phyloP scores from a whole-genome alignment of 1,284 basidiomycete species.

The Pseudozyma hubeiensis region DNA sequence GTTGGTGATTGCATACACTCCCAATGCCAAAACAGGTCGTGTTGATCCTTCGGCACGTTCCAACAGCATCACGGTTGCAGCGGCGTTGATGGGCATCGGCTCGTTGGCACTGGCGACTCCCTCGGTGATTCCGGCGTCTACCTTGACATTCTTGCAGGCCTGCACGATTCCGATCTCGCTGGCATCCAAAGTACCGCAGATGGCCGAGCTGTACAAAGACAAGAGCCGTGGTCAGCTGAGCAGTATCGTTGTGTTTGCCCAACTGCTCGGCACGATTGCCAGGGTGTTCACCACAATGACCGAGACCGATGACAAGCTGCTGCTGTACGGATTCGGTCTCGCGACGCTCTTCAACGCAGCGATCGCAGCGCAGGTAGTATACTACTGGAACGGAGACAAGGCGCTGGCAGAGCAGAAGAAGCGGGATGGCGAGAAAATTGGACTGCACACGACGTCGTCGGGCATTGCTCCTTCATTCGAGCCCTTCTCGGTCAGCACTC shows the following conservation, averaged over 20 bases:
- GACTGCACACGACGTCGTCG: conserved; percentile 7
- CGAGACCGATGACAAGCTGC: conserved; percentile 66
- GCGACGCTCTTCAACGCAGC: conserved; percentile 66
- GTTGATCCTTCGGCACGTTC: conserved; percentile 49
- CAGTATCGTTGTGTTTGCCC: conserved; percentile 66
- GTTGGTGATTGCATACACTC: conserved; percentile 61
- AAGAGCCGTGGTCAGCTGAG: conserved; percentile 65
- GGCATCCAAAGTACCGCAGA: conserved; percentile 66
- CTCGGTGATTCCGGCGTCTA: conserved; percentile 43
- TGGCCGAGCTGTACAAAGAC: conserved; percentile 62
- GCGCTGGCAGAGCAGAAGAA: conserved; percentile 38
- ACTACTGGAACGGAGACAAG: conserved; percentile 64
- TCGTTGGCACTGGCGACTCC: conserved; percentile 70
- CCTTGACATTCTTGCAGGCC: conserved; percentile 60
- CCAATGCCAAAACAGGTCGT: conserved; percentile 29
- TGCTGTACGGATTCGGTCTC: conserved; percentile 66
- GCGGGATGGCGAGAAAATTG: conserved; percentile 32
- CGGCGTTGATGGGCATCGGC: conserved; percentile 87
- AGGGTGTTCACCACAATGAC: conserved; percentile 67
- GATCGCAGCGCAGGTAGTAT: conserved; percentile 63
- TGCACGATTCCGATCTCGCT: conserved; percentile 66
- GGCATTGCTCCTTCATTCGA: conserved; percentile 19
- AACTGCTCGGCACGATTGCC: conserved; percentile 64
- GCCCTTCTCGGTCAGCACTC: conserved; percentile 38
- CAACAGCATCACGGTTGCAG: conserved; percentile 72